Evolutionary conservation across 2,329 filamentous ascomycete genomes (phyloP).

Genomic region (Paracoccidioides lutzii): DNA sequence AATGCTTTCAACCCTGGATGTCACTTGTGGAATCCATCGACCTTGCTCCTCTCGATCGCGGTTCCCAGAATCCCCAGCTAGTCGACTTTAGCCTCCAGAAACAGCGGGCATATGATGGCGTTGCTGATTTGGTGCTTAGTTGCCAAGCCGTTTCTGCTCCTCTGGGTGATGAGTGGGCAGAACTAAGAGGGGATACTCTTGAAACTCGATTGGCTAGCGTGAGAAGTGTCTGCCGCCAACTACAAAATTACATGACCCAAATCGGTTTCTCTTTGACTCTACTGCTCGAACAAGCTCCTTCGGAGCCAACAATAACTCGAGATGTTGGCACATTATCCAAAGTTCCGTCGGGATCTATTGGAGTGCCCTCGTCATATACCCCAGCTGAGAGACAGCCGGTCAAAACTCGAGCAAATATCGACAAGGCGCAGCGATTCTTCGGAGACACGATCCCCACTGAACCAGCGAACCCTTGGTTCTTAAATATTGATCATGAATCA

Average conservation of each 20-base stretch:
- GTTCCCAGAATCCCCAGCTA: constrained; percentile 71
- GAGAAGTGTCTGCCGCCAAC: constrained; percentile 58
- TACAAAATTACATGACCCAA: constrained; percentile 78
- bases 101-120: constrained; percentile 84
- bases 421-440: constrained; percentile 37
- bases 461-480: constrained; percentile 54
- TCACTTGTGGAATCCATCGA: constrained; percentile 85
- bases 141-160: constrained; percentile 89
- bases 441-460: constrained; percentile 19
- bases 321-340: constrained; percentile 5
- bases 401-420: constrained; percentile 32
- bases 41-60: constrained; percentile 62
- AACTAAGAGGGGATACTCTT: constrained; percentile 76
- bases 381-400: constrained; percentile 23
- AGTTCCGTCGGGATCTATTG: constrained; percentile 27
- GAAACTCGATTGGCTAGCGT: constrained; percentile 78
- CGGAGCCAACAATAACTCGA: constrained; percentile 23
- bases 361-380: constrained; percentile 30
- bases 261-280: constrained; percentile 79
- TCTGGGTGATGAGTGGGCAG: constrained; percentile 87
- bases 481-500: constrained; percentile 74
- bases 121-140: constrained; percentile 73
- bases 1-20: constrained; percentile 82
- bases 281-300: constrained; percentile 66
- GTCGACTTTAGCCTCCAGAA: constrained; percentile 82